Conservation (phyloP, 352 stramenopile species). For the Phytophthora foliorum region DNA sequence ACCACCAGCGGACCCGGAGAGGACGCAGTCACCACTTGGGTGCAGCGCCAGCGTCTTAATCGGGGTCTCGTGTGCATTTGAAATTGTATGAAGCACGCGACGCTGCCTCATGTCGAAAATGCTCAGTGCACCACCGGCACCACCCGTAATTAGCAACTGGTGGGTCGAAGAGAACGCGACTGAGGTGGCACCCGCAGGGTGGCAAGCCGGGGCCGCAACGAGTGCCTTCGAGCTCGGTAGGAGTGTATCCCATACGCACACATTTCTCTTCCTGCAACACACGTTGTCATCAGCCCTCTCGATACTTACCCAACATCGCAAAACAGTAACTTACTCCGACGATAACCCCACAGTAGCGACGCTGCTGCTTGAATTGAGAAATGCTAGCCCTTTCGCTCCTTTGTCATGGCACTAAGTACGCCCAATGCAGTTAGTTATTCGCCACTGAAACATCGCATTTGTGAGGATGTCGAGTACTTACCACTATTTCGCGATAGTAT, state of each 20-base stretch:
- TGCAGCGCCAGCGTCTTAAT: conserved; percentile 88
- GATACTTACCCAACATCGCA: neutral
- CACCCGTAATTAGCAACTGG: conserved; percentile 87
- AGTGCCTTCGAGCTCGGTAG: conserved; percentile 78
- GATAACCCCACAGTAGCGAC: conserved; percentile 80
- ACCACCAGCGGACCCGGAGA: conserved; percentile 84
- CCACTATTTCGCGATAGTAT: conserved; percentile 78
- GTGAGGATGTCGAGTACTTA: conserved; percentile 25
- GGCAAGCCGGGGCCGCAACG: conserved; percentile 73
- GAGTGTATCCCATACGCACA: conserved; percentile 89
- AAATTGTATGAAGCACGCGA: conserved; percentile 87
- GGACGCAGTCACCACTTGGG: conserved; percentile 79
- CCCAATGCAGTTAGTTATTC: conserved; percentile 7
- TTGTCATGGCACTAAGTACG: conserved; percentile 84
- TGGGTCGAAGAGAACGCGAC: conserved; percentile 83
- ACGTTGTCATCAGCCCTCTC: conserved; percentile 15
- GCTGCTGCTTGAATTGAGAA: conserved; percentile 84
- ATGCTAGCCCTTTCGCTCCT: conserved; percentile 77
- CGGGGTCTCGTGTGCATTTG: conserved; percentile 84
- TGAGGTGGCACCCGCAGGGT: conserved; percentile 79
- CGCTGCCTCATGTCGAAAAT: conserved; percentile 90
- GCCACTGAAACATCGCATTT: neutral
- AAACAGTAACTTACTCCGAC: conserved; percentile 64
- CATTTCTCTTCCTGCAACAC: conserved; percentile 71
- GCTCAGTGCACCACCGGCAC: conserved; percentile 78